These are phyloP conservation scores for Pleurotus giganteus DNA, from an alignment of 768 basidiomycete genomes.

Conservation along the genomic window DNA sequence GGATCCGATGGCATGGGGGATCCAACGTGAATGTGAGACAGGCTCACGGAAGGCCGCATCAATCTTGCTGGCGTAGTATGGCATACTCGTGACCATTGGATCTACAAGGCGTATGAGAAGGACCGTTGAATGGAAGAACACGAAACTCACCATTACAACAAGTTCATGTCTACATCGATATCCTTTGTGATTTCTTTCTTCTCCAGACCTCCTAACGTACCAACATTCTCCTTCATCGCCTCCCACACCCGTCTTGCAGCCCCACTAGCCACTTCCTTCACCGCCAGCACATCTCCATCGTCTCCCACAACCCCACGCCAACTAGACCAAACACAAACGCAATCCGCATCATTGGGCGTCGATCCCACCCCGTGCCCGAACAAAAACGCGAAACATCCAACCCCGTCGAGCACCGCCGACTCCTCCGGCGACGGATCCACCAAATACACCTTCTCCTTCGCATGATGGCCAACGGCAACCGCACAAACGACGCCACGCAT, in stretches of 20 bases:
- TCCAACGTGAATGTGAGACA: no score
- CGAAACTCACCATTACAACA: no score
- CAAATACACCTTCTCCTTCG: no score
- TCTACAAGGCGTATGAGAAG: no score
- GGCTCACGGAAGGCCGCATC: no score
- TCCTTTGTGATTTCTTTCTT: no score
- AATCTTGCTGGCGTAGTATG: no score
- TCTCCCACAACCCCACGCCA: constrained; percentile 38
- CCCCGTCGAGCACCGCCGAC: constrained; percentile 29
- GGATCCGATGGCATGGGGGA: no score
- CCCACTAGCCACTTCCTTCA: constrained; percentile 44
- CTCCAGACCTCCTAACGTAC: no score
- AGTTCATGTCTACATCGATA: no score
- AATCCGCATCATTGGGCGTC: constrained; percentile 9
- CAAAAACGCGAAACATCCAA: constrained; percentile 73
- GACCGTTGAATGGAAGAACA: no score
- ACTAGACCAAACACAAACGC: constrained; percentile 55
- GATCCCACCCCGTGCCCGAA: constrained; percentile 29
- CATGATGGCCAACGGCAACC: constrained; percentile 58
- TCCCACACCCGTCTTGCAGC: constrained; percentile 49
- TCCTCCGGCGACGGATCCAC: constrained; percentile 54
- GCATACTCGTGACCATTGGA: no score
- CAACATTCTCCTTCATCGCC: constrained; percentile 43
- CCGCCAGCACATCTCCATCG: constrained; percentile 40
- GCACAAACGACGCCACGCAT: constrained; percentile 78